Percentiles rank a stretch among this genome's conserved stretches.
phyloP scores from a whole-genome alignment of 73 alveolate species.

The Tetrahymena thermophila region DNA sequence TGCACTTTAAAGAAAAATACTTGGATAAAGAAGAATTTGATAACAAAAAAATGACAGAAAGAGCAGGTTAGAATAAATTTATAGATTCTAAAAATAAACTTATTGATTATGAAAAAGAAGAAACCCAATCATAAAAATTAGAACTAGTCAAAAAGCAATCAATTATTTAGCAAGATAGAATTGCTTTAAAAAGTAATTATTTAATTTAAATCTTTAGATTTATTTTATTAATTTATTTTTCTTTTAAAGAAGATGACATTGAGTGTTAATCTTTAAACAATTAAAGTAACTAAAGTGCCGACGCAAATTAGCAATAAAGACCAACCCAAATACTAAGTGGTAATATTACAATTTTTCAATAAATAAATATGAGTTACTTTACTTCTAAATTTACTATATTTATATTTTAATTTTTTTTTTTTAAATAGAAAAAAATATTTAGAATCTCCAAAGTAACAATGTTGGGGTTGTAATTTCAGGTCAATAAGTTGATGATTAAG shows the following conservation, averaged over 20 bases:
- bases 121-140: too few relatives aligned
- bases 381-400: too few relatives aligned
- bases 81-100: neutral
- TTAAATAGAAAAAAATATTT: too few relatives aligned
- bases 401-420: too few relatives aligned
- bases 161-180: neutral
- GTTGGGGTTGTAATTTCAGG: too few relatives aligned
- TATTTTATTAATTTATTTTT: too few relatives aligned
- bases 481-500: neutral
- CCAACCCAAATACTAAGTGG: neutral
- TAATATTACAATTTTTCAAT: too few relatives aligned
- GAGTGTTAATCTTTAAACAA: neutral
- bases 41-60: too few relatives aligned
- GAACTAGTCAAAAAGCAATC: neutral
- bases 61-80: neutral
- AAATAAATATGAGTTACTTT: too few relatives aligned
- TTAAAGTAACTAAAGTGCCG: neutral
- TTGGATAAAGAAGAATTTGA: neutral
- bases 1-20: neutral
- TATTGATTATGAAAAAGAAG: neutral
- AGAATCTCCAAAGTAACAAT: neutral
- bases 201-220: neutral
- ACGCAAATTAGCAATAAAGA: neutral
- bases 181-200: neutral
- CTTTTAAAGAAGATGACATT: neutral